Conservation (phyloP, 495 filamentous ascomycete genomes). For the Astrocystis sublimbata region DNA sequence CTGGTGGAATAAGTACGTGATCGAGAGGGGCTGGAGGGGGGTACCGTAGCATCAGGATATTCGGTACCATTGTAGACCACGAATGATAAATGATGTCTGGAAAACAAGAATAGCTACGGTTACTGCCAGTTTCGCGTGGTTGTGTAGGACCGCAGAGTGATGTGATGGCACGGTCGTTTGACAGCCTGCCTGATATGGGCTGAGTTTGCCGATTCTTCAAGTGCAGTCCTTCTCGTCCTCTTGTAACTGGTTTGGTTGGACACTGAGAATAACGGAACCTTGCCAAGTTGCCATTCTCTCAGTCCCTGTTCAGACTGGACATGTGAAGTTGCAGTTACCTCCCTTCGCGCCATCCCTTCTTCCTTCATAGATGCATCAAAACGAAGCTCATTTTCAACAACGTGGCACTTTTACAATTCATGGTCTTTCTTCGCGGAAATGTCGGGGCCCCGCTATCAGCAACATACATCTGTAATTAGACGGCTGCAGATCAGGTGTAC, state of each 20-base stretch:
- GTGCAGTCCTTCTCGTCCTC: neutral
- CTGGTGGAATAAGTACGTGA: too few species aligned
- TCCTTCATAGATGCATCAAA: slow-evolving; percentile 3
- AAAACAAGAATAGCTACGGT: neutral
- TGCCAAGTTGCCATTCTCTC: neutral
- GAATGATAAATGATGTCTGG: too few species aligned
- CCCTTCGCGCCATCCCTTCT: neutral
- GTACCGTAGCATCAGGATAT: neutral
- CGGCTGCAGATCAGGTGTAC: slow-evolving; percentile 1
- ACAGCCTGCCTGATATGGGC: neutral
- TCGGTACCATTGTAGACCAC: neutral
- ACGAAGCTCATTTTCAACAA: neutral
- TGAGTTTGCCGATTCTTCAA: neutral
- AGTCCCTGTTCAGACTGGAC: neutral
- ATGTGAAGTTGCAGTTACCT: neutral
- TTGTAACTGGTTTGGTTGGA: neutral
- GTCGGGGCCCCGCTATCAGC: neutral
- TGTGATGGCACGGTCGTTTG: neutral
- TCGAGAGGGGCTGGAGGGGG: neutral
- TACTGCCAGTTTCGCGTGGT: slow-evolving; percentile 18
- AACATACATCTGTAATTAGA: neutral
- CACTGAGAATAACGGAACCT: too few species aligned
- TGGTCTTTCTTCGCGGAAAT: neutral
- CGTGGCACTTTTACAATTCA: neutral
- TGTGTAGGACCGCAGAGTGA: slow-evolving; percentile 12